Evolutionary conservation across 306 rosid species (phyloP), one percentile per base, ranked within the genome.

Genomic region (Albizia julibrissin): DNA sequence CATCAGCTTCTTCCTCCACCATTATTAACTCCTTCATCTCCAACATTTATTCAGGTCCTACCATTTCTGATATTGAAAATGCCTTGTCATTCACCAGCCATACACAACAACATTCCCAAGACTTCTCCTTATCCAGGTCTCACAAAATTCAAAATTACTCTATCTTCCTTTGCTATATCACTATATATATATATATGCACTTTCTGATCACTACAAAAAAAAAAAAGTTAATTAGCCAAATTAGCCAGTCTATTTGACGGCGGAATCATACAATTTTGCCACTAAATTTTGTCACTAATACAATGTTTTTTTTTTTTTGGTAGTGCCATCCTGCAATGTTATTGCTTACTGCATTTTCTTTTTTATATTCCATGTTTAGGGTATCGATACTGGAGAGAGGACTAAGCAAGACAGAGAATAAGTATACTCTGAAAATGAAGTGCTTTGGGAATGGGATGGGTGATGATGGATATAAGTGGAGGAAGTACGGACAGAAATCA

Each of bases 401-500:
- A 43, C 68, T 86, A 80, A 89, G 86, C 65, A 95, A 90, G 87
- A 88, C 88, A 82, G 98, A 95, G 78, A 88, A 95, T 64, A 95
- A 90, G 88, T 95, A 95, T 26, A 91, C 94, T n/a, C 72, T 93
- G 79, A 89, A 89, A 86, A 89, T 95, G 75, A 95, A 95, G 82
- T 88, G 97, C 87, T 88, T 85, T 85, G 97, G 92, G 33, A 91
- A 87, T 82, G 90, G 86, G n/a, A 85, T 90, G 94, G 78, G 93
- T 74, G 97, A 95, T 88, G 98, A 95, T 85, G 97, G 98, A 21
- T 94, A 94, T 40, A 94, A 88, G 81, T 94, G 98, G 97, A 90
- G 98, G 81, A 94, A 94, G 74, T 94, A 94, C 79, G 98, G 98
- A 0, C 98, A 94, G 84, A 95, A 95, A 84, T 89, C 89, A 43